Conservation (phyloP, 768 basidiomycete genomes). For the Russula griseocarnosa region DNA sequence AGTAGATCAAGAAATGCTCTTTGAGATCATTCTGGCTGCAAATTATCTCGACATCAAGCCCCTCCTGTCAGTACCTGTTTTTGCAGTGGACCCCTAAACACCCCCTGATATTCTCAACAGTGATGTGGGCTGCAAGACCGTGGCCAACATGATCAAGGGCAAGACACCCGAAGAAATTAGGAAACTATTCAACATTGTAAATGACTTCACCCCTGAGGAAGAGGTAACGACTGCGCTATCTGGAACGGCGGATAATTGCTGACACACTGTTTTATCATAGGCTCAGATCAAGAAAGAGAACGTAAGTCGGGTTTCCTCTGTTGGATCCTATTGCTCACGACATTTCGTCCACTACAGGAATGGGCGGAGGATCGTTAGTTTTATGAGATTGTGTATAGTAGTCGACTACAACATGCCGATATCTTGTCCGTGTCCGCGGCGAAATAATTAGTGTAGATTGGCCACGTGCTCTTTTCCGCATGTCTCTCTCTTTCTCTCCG, state of each 20-base stretch:
- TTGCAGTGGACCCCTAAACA: not conserved
- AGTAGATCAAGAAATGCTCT: slow-evolving; percentile 99
- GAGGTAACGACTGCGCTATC: slow-evolving; percentile 55
- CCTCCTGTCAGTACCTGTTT: slow-evolving; percentile 58
- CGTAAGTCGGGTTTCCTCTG: slow-evolving; percentile 48
- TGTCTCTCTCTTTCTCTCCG: slow-evolving; percentile 12
- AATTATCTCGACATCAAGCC: slow-evolving; percentile 99
- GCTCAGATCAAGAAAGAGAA: slow-evolving; percentile 99
- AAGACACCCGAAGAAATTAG: slow-evolving; percentile 99
- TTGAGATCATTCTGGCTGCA: slow-evolving; percentile 98
- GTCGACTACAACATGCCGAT: slow-evolving; percentile 14
- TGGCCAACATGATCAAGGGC: slow-evolving; percentile 99
- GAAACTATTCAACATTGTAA: slow-evolving; percentile 95
- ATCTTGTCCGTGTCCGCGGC: slow-evolving; percentile 8
- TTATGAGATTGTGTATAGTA: slow-evolving; percentile 26
- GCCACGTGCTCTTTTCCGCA: slow-evolving; percentile 12
- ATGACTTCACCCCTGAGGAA: slow-evolving; percentile 98
- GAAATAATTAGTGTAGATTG: slow-evolving; percentile 12
- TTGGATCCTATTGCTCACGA: not conserved
- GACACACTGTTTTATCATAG: slow-evolving; percentile 39
- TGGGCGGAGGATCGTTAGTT: slow-evolving; percentile 86
- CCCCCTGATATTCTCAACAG: slow-evolving; percentile 40
- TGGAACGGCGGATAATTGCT: slow-evolving; percentile 14
- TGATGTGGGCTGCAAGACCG: slow-evolving; percentile 97
- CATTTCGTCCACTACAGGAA: slow-evolving; percentile 50